A percentile compares a stretch with the other conserved stretches of the same genome.
Conservation (phyloP, 495 filamentous ascomycete species). For the Durotheca rogersii region DNA sequence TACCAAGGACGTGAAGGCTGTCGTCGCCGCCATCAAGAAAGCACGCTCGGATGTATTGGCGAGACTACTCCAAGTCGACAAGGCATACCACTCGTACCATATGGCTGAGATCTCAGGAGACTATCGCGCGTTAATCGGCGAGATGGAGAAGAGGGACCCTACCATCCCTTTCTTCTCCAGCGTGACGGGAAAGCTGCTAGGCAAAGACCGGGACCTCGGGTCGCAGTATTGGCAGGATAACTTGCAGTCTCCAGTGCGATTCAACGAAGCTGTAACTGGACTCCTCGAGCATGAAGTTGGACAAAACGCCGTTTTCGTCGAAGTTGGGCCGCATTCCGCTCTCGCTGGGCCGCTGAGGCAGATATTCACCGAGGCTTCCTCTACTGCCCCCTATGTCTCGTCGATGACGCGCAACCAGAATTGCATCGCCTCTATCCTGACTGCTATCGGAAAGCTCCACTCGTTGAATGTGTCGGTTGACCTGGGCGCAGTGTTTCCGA, state of each 20-base stretch:
- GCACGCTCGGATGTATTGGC: constrained; percentile 20
- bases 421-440: constrained; percentile 30
- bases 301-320: constrained; percentile 41
- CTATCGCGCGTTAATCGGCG: constrained; percentile 28
- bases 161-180: constrained; percentile 34
- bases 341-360: constrained; percentile 52
- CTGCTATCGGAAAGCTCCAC: constrained; percentile 34
- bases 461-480: constrained; percentile 39
- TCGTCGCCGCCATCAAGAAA: constrained; percentile 20
- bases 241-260: constrained; percentile 34
- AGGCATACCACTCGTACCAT: constrained; percentile 51
- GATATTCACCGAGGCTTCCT: constrained; percentile 39
- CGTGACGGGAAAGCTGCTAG: constrained; percentile 29
- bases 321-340: constrained; percentile 59
- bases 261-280: constrained; percentile 30
- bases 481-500: constrained; percentile 31
- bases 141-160: constrained; percentile 14
- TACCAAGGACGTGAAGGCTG: constrained; percentile 17
- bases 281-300: constrained; percentile 15
- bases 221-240: constrained; percentile 34
- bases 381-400: constrained; percentile 32
- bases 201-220: constrained; percentile 7
- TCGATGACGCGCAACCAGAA: constrained; percentile 34
- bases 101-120: constrained; percentile 28
- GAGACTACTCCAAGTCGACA: constrained; percentile 38